Evolutionary conservation across 495 filamentous ascomycete species (phyloP), one percentile per base, ranked within the genome.

Genomic region (Penicilliopsis zonata): DNA sequence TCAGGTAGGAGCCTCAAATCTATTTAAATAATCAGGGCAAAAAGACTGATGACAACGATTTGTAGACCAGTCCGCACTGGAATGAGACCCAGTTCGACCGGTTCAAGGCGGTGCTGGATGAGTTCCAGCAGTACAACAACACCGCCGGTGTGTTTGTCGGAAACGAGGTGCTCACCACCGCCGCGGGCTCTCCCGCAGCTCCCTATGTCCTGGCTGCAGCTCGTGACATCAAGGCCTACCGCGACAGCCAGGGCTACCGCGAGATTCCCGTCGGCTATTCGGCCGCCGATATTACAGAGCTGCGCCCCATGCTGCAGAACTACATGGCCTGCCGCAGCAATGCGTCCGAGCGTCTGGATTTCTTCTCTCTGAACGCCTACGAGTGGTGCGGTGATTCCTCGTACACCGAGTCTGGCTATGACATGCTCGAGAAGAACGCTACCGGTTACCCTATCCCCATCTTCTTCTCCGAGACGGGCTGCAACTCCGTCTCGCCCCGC

Each of bases 221-320:
- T 12, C 70, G 79, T 24, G 85, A 94, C 46, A 62, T 88, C 57
- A 92, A 90, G 65, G 72, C 76, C 1, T 83, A 92, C 55, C 70
- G 83, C 29, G 67, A 85, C 44, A 53, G 61, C 32, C 82, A 88
- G 57, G 65, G 67, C n/a, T 87, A 90, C 56, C 80, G 86, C 34
- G 57, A 78, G 18, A 81, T 94, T 32, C 85, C 86, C 5, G 62
- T 94, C 31, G 86, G 86, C 25, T 94, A 94, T 57, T 85, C 83
- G 5, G 85, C 83, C n/a, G 82, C 85, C 19, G 86, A 94, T 51
- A 87, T 92, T 40, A 61, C 81, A 2, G 63, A 72, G 26, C 71
- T 90, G 25, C 76, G 86, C 13, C 85, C 86, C 20, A 84, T 80
- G 75, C 63, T 94, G 2, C 86, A 94, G 54, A 77, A 94, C 48